Conservation (phyloP, 2,329 filamentous ascomycete genomes). For the Stromatinia cepivora region DNA sequence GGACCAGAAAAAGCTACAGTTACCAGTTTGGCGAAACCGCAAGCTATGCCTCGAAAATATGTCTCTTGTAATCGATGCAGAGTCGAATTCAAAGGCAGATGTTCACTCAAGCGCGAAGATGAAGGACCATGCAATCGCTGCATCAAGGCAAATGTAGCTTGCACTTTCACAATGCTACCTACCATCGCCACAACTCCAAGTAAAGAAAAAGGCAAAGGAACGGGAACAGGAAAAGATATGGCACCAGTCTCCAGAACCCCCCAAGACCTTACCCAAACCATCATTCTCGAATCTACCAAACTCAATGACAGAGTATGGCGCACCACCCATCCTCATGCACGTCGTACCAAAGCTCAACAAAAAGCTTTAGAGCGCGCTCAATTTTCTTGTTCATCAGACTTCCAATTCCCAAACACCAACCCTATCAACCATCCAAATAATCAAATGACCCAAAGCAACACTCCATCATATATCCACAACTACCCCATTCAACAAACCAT, state of each 20-base stretch:
- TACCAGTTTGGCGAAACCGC: neutral
- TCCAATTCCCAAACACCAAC: neutral
- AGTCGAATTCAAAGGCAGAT: slow-evolving; percentile 10
- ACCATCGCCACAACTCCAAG: neutral
- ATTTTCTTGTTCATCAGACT: neutral
- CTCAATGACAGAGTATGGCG: slow-evolving; percentile 13
- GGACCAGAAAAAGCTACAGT: neutral
- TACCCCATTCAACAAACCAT: neutral
- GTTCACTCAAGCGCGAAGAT: slow-evolving; percentile 27
- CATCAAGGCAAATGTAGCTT: slow-evolving; percentile 22
- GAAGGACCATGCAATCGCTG: slow-evolving; percentile 33
- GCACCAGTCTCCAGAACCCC: neutral
- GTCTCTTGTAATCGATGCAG: slow-evolving; percentile 33
- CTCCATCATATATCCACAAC: neutral
- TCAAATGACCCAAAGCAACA: neutral
- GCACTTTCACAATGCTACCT: slow-evolving; percentile 28
- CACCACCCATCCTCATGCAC: neutral
- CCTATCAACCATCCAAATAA: neutral
- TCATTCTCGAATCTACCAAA: slow-evolving; percentile 12
- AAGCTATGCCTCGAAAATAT: slow-evolving; percentile 21
- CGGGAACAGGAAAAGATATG: neutral
- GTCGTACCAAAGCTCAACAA: neutral
- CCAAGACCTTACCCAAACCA: slow-evolving; percentile 16
- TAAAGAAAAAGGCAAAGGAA: neutral
- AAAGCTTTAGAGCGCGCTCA: slow-evolving; percentile 2